Evolutionary conservation across 768 basidiomycete species (phyloP).

Genomic region (Atractiella rhizophila): DNA sequence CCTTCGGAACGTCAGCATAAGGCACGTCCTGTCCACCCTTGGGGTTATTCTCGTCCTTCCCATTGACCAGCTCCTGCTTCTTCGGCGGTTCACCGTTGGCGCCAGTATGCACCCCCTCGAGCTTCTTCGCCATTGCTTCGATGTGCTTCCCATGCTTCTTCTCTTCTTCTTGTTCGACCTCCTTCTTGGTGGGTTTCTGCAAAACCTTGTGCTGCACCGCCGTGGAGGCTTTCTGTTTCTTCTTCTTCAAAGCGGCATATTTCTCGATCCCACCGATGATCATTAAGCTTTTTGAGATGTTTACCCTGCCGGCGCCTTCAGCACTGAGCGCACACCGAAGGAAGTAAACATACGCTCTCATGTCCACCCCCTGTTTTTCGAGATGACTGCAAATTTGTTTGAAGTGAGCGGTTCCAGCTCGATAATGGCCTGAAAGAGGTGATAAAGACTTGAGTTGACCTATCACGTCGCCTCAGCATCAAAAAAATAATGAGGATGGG

Average conservation of each 20-base stretch:
- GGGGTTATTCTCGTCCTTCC: too few relatives aligned
- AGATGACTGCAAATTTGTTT: slow-evolving; percentile 11
- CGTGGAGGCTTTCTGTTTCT: slow-evolving; percentile 5
- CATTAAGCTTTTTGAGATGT: slow-evolving; percentile 12
- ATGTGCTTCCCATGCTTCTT: slow-evolving; percentile 3
- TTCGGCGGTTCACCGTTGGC: too few relatives aligned
- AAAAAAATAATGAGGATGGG: neutral
- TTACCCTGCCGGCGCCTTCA: neutral
- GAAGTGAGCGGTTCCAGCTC: slow-evolving; percentile 16
- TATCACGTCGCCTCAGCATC: neutral
- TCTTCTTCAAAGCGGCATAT: slow-evolving; percentile 8
- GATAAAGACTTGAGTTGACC: slow-evolving; percentile 13
- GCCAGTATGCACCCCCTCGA: too few relatives aligned
- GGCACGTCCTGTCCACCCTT: too few relatives aligned
- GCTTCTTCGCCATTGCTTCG: too few relatives aligned
- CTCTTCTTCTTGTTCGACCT: slow-evolving; percentile 2
- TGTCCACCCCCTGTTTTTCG: slow-evolving; percentile 11
- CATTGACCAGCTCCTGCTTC: too few relatives aligned
- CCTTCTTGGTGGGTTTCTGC: neutral
- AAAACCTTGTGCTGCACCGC: slow-evolving; percentile 2
- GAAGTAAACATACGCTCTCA: slow-evolving; percentile 4
- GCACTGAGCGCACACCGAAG: neutral
- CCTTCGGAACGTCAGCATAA: too few relatives aligned
- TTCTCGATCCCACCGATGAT: slow-evolving; percentile 15
- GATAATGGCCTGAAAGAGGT: slow-evolving; percentile 15